Conservation (phyloP, 129 eudicot species). For the Flaveria bidentis region DNA sequence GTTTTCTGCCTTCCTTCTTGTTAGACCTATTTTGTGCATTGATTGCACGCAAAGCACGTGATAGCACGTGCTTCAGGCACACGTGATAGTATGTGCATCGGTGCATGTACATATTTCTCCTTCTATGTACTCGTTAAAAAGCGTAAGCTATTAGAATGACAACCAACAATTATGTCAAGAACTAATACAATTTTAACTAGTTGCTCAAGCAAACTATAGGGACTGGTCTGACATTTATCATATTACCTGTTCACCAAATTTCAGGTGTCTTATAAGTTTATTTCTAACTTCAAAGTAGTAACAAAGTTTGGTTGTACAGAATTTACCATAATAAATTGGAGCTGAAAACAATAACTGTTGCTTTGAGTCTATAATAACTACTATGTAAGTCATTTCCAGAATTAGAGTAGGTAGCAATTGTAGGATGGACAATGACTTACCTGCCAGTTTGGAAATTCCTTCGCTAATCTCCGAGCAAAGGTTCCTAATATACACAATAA, state of each 20-base stretch:
- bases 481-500: conserved; percentile 55
- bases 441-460: conserved; percentile 97
- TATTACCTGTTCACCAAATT: neutral
- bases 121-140: neutral
- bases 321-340: neutral
- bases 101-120: neutral
- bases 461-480: conserved; percentile 87
- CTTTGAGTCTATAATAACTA: neutral
- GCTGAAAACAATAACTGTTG: neutral
- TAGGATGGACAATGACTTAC: conserved; percentile 35
- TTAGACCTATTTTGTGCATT: neutral
- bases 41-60: neutral
- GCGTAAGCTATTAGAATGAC: neutral
- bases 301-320: neutral
- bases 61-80: neutral
- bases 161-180: neutral
- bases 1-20: neutral
- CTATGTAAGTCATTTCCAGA: neutral
- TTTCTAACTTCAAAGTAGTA: conserved; percentile 12
- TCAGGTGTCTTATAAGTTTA: neutral
- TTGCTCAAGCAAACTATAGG: neutral
- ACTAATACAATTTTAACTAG: neutral
- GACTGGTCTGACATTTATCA: neutral
- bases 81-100: neutral
- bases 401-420: neutral